Evolutionary conservation across 441 rosid species (phyloP).

Genomic region (Adansonia madagascariensis): DNA sequence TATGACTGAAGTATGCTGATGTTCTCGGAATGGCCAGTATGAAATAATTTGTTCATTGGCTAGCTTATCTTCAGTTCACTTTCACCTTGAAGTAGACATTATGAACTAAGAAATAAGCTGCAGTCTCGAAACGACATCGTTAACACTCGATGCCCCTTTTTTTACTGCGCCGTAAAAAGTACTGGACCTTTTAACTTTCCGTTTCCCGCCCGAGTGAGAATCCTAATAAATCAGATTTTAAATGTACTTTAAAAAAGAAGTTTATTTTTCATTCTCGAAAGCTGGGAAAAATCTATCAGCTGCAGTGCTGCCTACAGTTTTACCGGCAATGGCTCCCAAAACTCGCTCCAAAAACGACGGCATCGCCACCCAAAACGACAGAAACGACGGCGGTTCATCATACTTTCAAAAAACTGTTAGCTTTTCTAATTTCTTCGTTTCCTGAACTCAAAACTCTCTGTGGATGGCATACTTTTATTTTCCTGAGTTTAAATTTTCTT

Average conservation of each 20-base stretch:
- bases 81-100: too few species aligned
- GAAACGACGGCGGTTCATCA: constrained; percentile 30
- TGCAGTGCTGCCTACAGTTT: background rate
- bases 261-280: background rate
- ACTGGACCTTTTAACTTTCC: background rate
- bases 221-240: background rate
- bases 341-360: background rate
- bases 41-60: too few species aligned
- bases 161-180: background rate
- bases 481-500: background rate
- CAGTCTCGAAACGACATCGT: background rate
- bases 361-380: background rate
- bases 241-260: background rate
- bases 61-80: too few species aligned
- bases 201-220: background rate
- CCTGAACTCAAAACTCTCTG: background rate
- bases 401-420: constrained; percentile 43
- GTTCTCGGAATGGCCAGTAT: too few species aligned
- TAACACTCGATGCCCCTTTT: background rate
- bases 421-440: background rate
- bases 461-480: too few species aligned
- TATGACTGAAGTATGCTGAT: too few species aligned
- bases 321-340: constrained; percentile 6
- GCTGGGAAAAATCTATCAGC: background rate
- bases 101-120: background rate